Conservation (phyloP, 352 stramenopile species). For the Phytopythium delawarense region DNA sequence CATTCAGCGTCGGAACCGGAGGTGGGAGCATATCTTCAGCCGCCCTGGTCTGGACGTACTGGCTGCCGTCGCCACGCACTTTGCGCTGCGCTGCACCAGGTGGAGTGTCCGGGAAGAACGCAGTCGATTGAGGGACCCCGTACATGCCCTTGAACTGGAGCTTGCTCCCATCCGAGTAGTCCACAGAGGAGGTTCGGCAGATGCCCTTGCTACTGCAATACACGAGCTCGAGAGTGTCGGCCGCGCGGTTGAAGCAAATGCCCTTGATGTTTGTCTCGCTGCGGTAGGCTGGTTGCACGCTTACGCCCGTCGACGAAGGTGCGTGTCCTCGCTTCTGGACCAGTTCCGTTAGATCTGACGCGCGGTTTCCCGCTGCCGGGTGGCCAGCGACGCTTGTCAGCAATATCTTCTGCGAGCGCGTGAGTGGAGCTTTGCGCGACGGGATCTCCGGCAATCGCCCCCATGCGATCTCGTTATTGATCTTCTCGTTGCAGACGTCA, state of each 20-base stretch:
- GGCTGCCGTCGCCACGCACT: neutral
- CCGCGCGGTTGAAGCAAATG: constrained; percentile 75
- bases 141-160: constrained; percentile 85
- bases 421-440: constrained; percentile 54
- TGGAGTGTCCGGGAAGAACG: constrained; percentile 23
- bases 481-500: constrained; percentile 70
- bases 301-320: constrained; percentile 12
- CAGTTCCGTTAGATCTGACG: constrained; percentile 48
- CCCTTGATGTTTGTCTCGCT: constrained; percentile 82
- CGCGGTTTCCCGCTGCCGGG: constrained; percentile 24
- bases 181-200: constrained; percentile 52
- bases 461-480: constrained; percentile 71
- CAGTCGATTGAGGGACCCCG: constrained; percentile 37
- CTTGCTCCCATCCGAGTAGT: constrained; percentile 64
- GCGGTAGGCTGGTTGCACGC: constrained; percentile 67
- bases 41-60: neutral
- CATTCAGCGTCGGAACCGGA: constrained; percentile 1
- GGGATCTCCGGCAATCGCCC: constrained; percentile 60
- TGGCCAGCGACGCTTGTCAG: constrained; percentile 41
- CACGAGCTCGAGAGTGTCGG: constrained; percentile 55
- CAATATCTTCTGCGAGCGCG: constrained; percentile 62
- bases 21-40: constrained; percentile 5
- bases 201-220: constrained; percentile 77
- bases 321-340: constrained; percentile 49
- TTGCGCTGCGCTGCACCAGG: neutral